Conservation (phyloP, 1,284 basidiomycete species). For the Mycosarcoma mackinlayi region DNA sequence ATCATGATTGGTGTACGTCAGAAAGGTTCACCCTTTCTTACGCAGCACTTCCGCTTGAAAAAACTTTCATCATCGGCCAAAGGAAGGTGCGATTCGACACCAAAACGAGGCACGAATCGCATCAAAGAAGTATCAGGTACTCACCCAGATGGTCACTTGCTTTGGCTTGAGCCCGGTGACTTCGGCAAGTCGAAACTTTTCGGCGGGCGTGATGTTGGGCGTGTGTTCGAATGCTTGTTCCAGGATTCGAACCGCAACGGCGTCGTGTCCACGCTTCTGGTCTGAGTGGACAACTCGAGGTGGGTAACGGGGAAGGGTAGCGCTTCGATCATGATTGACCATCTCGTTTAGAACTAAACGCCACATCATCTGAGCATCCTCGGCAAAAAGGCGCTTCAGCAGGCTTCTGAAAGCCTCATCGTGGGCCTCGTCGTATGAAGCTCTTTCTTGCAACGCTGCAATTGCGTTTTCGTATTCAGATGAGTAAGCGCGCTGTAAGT, state of each 20-base stretch:
- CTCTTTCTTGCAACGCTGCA: background rate
- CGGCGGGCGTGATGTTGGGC: conserved; percentile 63
- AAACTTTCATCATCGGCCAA: conserved; percentile 7
- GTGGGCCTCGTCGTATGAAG: background rate
- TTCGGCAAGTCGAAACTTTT: conserved; percentile 60
- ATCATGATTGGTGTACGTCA: background rate
- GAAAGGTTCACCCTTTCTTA: background rate
- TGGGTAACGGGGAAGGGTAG: too few species aligned
- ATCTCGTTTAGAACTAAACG: background rate
- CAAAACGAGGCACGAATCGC: background rate
- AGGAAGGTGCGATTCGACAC: background rate
- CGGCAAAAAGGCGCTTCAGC: background rate
- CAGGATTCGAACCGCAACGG: conserved; percentile 50
- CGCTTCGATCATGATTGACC: too few species aligned
- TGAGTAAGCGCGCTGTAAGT: background rate
- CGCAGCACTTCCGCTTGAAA: background rate
- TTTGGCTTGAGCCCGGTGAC: conserved; percentile 61
- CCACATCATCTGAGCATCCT: background rate
- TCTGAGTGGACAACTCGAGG: too few species aligned
- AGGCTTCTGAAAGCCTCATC: background rate
- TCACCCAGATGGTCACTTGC: conserved; percentile 67
- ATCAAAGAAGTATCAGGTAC: conserved; percentile 20
- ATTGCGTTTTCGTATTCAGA: background rate
- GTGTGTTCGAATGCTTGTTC: conserved; percentile 60
- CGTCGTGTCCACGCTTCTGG: conserved; percentile 48